These are phyloP conservation scores for Pythium aquatile DNA, from an alignment of 352 stramenopile genomes.

Conservation along the genomic window DNA sequence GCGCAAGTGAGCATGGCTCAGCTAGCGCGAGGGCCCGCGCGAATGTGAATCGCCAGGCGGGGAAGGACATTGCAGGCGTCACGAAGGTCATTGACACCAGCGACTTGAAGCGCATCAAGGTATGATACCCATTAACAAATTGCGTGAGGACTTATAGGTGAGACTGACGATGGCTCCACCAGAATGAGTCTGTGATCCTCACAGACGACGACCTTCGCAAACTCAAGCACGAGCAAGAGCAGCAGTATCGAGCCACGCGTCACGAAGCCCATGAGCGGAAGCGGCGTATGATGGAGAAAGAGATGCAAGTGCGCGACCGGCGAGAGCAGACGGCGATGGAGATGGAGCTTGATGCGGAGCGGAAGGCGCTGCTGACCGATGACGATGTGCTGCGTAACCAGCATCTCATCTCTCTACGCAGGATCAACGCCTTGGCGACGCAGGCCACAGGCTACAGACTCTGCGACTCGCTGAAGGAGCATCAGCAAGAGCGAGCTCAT, in stretches of 20 bases:
- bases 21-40: constrained; percentile 27
- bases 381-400: constrained; percentile 61
- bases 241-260: constrained; percentile 39
- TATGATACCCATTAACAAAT: constrained; percentile 2
- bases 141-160: background rate
- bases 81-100: constrained; percentile 32
- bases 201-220: constrained; percentile 44
- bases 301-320: constrained; percentile 56
- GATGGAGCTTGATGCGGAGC: constrained; percentile 65
- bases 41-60: constrained; percentile 42
- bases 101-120: constrained; percentile 55
- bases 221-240: constrained; percentile 42
- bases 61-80: constrained; percentile 60
- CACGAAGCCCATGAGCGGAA: constrained; percentile 70
- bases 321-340: constrained; percentile 73
- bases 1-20: constrained; percentile 5
- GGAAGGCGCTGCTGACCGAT: constrained; percentile 58
- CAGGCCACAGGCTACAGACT: constrained; percentile 60
- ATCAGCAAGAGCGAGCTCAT: constrained; percentile 41
- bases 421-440: constrained; percentile 64
- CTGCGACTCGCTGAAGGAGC: constrained; percentile 54
- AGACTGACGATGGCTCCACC: background rate
- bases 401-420: constrained; percentile 61
- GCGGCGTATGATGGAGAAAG: constrained; percentile 75
- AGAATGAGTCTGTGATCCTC: constrained; percentile 57